Conservation (phyloP, 306 rosid genomes). For the Quercus rubra region DNA sequence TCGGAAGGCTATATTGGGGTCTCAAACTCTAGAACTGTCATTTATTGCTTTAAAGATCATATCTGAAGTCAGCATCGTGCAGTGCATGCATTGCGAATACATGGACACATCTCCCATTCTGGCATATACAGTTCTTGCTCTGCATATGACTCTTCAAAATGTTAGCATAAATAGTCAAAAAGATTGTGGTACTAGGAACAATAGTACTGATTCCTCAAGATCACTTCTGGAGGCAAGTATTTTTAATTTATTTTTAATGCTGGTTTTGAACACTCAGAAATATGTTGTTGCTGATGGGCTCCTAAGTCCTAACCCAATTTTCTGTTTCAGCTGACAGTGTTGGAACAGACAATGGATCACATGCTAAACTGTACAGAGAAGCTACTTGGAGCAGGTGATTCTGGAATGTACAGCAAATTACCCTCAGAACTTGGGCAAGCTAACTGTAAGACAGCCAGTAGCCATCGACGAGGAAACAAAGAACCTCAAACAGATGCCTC, state of each 20-base stretch:
- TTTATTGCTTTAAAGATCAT: slow-evolving; percentile 63
- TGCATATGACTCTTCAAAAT: slow-evolving; percentile 60
- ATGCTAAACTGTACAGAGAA: slow-evolving; percentile 56
- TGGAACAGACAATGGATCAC: slow-evolving; percentile 61
- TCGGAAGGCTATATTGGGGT: slow-evolving; percentile 50
- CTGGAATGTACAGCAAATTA: slow-evolving; percentile 17
- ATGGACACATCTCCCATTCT: slow-evolving; percentile 63
- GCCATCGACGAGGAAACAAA: slow-evolving; percentile 25
- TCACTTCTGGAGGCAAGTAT: slow-evolving; percentile 55
- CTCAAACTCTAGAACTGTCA: slow-evolving; percentile 47
- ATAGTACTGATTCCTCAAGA: slow-evolving; percentile 37
- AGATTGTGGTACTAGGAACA: slow-evolving; percentile 29
- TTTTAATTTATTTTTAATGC: not conserved
- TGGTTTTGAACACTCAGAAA: not conserved
- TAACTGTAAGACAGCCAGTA: slow-evolving; percentile 24
- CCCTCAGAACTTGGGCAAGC: slow-evolving; percentile 30
- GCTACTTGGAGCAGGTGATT: slow-evolving; percentile 43
- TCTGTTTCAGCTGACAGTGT: slow-evolving; percentile 36
- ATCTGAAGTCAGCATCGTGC: slow-evolving; percentile 69
- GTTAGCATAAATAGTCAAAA: slow-evolving; percentile 26
- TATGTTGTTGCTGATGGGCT: not conserved
- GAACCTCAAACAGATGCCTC: slow-evolving; percentile 30
- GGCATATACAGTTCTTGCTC: slow-evolving; percentile 70
- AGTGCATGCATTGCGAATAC: slow-evolving; percentile 49
- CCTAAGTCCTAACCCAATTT: not conserved